Percentiles rank a stretch among this genome's conserved stretches.
These are phyloP conservation scores for Aureobasidium uvarum DNA, from an alignment of 2,329 filamentous ascomycete species.

Conservation along the genomic window DNA sequence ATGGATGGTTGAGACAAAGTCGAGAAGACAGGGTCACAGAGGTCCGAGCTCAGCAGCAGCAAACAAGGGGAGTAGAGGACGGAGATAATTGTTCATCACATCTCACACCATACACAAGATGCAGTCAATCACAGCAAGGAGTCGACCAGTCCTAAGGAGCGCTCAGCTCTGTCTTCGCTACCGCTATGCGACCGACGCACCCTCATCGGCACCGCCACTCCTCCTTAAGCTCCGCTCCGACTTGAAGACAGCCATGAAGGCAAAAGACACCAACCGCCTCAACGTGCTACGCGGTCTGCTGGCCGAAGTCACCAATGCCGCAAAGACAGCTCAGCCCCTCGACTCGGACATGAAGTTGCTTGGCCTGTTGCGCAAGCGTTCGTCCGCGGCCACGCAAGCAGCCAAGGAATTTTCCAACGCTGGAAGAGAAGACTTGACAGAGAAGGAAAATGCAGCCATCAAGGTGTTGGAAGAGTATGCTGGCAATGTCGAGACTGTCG, in stretches of 20 bases:
- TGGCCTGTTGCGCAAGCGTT: constrained; percentile 63
- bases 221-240: constrained; percentile 48
- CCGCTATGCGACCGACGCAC: constrained; percentile 25
- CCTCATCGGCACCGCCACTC: constrained; percentile 39
- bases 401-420: constrained; percentile 62
- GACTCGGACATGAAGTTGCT: constrained; percentile 68
- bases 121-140: constrained; percentile 22
- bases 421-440: constrained; percentile 65
- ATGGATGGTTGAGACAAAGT: background rate
- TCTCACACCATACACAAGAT: constrained; percentile 8
- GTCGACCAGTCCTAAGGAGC: constrained; percentile 2
- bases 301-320: constrained; percentile 69
- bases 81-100: background rate
- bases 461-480: constrained; percentile 65
- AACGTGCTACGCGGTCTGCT: constrained; percentile 67
- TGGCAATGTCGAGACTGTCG: constrained; percentile 57
- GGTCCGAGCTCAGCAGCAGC: constrained; percentile 5
- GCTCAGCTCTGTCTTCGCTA: constrained; percentile 22
- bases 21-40: background rate
- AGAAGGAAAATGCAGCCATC: constrained; percentile 67
- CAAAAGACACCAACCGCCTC: constrained; percentile 59
- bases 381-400: constrained; percentile 58
- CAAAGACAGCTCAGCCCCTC: constrained; percentile 70
- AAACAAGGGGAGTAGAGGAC: background rate
- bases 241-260: constrained; percentile 49